Evolutionary conservation across 2,329 filamentous ascomycete genomes (phyloP).

Genomic region (Alternaria rosae): DNA sequence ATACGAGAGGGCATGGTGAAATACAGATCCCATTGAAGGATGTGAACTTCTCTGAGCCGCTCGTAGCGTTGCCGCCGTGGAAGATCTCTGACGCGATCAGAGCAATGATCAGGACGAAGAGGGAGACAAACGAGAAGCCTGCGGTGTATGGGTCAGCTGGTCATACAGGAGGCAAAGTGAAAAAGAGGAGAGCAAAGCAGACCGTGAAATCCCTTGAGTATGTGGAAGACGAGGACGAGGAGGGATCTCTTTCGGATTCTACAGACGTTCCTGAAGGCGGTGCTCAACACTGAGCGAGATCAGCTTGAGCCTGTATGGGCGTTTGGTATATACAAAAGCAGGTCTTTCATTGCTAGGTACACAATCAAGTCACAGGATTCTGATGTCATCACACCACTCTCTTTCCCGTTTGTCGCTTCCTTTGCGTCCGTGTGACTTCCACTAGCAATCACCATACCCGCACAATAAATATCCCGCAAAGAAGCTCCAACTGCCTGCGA

Average conservation of each 20-base stretch:
- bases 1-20: not conserved
- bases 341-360: not conserved
- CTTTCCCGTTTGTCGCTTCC: not conserved
- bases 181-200: not conserved
- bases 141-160: not conserved
- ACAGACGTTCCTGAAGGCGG: not conserved
- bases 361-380: not conserved
- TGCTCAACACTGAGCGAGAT: not conserved
- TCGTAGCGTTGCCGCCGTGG: not conserved
- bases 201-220: not conserved
- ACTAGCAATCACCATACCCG: not conserved
- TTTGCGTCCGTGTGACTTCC: not conserved
- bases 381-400: not conserved
- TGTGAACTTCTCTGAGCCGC: not conserved
- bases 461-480: not conserved
- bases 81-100: not conserved
- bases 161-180: not conserved
- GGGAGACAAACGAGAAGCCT: not conserved
- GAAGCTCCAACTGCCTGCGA: not conserved
- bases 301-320: not conserved
- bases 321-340: not conserved
- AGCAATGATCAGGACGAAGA: not conserved
- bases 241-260: not conserved
- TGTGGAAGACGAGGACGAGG: not conserved
- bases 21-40: not conserved